These are phyloP conservation scores for Solanum medicagineum DNA, from an alignment of 257 asterid species.

Conservation along the genomic window DNA sequence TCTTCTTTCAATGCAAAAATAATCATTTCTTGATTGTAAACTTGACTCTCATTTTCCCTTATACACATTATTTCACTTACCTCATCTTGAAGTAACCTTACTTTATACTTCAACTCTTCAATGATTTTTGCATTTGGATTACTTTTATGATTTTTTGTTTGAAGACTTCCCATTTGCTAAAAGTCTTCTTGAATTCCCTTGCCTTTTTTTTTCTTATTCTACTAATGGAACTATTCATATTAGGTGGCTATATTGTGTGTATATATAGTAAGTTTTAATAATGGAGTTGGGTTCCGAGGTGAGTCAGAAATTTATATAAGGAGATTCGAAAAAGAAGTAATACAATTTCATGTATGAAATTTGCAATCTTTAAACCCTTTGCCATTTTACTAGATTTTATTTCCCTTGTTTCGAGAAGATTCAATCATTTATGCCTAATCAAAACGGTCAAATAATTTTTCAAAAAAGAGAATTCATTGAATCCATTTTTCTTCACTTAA, in stretches of 20 bases:
- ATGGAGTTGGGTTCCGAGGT: neutral
- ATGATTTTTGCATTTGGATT: constrained; percentile 23
- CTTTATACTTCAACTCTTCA: constrained; percentile 43
- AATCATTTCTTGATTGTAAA: constrained; percentile 47
- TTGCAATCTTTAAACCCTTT: neutral
- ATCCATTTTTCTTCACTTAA: neutral
- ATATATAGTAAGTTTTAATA: neutral
- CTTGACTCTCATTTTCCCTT: constrained; percentile 49
- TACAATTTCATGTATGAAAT: neutral
- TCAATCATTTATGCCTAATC: neutral
- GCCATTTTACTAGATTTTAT: neutral
- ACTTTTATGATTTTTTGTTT: constrained; percentile 23
- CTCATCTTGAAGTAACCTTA: constrained; percentile 42
- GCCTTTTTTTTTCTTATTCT: neutral
- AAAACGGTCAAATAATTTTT: neutral
- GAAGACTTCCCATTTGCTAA: constrained; percentile 48
- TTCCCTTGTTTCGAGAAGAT: neutral
- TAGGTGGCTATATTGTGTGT: neutral
- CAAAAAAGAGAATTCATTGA: neutral
- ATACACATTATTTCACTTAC: constrained; percentile 45
- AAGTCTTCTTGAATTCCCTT: neutral
- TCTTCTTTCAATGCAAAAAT: constrained; percentile 52
- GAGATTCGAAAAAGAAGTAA: neutral
- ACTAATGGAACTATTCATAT: neutral
- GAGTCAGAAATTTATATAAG: neutral